Evolutionary conservation across 345 rosid genomes (phyloP).

Genomic region (Arabis hirsuta): DNA sequence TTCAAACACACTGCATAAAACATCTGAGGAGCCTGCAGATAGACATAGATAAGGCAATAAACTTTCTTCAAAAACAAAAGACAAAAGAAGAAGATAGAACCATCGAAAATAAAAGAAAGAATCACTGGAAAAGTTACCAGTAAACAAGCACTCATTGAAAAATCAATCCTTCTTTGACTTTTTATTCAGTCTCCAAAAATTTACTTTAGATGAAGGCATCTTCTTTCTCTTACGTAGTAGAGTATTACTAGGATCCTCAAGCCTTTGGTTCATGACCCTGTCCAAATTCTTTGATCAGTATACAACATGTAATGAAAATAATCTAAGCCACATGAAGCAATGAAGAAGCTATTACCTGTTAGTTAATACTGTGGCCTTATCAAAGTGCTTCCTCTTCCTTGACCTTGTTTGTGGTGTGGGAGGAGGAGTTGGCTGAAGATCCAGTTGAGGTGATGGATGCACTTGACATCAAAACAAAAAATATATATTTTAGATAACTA

Average conservation of each 20-base stretch:
- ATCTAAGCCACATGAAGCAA: constrained; percentile 6
- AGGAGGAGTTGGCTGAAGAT: constrained; percentile 68
- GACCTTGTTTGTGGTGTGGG: constrained; percentile 44
- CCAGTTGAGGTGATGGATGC: constrained; percentile 59
- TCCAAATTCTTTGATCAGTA: constrained; percentile 33
- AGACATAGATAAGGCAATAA: constrained; percentile 18
- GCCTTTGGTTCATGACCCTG: constrained; percentile 63
- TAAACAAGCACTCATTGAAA: constrained; percentile 57
- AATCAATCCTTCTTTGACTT: constrained; percentile 58
- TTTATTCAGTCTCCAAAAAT: constrained; percentile 55
- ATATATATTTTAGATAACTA: not conserved
- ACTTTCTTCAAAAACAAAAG: constrained; percentile 7
- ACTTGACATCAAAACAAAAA: constrained; percentile 45
- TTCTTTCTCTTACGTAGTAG: constrained; percentile 55
- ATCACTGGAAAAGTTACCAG: constrained; percentile 51
- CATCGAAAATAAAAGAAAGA: constrained; percentile 15
- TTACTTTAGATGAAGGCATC: constrained; percentile 51
- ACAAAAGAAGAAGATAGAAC: constrained; percentile 29
- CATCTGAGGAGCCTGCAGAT: constrained; percentile 57
- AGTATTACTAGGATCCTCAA: constrained; percentile 59
- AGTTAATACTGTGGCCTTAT: constrained; percentile 57
- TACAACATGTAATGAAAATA: constrained; percentile 10
- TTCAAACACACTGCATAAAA: constrained; percentile 47
- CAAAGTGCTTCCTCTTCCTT: constrained; percentile 62
- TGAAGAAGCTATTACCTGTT: constrained; percentile 55